Evolutionary conservation across 495 filamentous ascomycete species (phyloP).

Genomic region (Jackrogersella multiformis): DNA sequence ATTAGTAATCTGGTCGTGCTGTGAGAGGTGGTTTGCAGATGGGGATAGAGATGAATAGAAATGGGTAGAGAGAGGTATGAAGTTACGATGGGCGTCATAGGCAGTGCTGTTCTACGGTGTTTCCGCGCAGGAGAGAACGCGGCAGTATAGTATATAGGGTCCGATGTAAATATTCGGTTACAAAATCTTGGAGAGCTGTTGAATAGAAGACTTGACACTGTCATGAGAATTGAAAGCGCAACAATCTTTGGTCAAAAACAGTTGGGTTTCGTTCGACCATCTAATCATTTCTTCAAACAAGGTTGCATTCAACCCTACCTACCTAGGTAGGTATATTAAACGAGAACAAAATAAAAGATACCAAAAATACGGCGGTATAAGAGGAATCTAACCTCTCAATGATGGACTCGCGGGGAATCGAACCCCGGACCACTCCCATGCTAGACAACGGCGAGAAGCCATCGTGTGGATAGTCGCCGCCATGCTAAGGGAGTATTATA

Average conservation of each 20-base stretch:
- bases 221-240: neutral
- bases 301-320: no score
- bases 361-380: conserved; percentile 19
- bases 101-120: neutral
- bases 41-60: conserved; percentile 3
- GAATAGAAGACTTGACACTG: conserved; percentile 5
- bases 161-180: conserved; percentile 1
- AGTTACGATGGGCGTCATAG: neutral
- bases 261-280: no score
- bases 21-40: conserved; percentile 49
- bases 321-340: neutral
- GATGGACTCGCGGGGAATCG: conserved; percentile 61
- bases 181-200: neutral
- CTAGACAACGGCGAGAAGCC: conserved; percentile 16
- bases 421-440: conserved; percentile 64
- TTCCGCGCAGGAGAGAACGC: neutral
- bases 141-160: conserved; percentile 20
- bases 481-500: conserved; percentile 41
- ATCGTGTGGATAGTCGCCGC: conserved; percentile 2
- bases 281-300: no score
- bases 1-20: conserved; percentile 84
- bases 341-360: neutral
- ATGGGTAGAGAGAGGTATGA: neutral
- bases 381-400: conserved; percentile 37
- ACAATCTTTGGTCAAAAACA: no score